Conservation (phyloP, 495 filamentous ascomycete genomes). For the Penicillium macrosclerotiorum region DNA sequence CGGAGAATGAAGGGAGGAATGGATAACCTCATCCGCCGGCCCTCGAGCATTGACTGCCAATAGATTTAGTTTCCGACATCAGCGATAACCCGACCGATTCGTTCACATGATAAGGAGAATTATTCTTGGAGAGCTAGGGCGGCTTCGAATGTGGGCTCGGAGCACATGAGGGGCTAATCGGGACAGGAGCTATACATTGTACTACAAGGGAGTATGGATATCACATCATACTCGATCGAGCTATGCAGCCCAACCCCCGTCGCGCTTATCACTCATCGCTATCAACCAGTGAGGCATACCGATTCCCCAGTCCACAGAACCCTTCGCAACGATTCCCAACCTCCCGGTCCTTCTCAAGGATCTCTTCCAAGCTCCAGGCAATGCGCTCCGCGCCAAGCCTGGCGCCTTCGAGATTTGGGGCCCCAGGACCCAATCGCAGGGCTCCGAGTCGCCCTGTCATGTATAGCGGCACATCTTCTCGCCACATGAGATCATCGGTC, state of each 20-base stretch:
- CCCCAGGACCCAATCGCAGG: constrained; percentile 58
- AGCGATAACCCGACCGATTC: too few species aligned
- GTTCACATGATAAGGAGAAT: too few species aligned
- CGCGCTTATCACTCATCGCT: constrained; percentile 1
- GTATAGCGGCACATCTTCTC: constrained; percentile 58
- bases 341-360: constrained; percentile 30
- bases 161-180: too few species aligned
- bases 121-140: too few species aligned
- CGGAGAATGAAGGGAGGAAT: constrained; percentile 32
- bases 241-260: constrained; percentile 6
- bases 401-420: constrained; percentile 63
- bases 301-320: constrained; percentile 35
- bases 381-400: constrained; percentile 61
- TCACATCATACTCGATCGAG: constrained; percentile 1
- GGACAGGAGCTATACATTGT: too few species aligned
- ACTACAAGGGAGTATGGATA: too few species aligned
- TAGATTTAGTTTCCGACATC: too few species aligned
- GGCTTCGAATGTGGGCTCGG: too few species aligned
- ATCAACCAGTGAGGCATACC: constrained; percentile 28
- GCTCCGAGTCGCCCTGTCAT: constrained; percentile 58
- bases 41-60: neutral
- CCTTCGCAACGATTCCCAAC: constrained; percentile 26
- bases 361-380: constrained; percentile 56
- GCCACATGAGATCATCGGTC: constrained; percentile 63
- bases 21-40: neutral